These are phyloP conservation scores for Penicillium sp. DNA, from an alignment of 2,329 filamentous ascomycete species.

Conservation along the genomic window DNA sequence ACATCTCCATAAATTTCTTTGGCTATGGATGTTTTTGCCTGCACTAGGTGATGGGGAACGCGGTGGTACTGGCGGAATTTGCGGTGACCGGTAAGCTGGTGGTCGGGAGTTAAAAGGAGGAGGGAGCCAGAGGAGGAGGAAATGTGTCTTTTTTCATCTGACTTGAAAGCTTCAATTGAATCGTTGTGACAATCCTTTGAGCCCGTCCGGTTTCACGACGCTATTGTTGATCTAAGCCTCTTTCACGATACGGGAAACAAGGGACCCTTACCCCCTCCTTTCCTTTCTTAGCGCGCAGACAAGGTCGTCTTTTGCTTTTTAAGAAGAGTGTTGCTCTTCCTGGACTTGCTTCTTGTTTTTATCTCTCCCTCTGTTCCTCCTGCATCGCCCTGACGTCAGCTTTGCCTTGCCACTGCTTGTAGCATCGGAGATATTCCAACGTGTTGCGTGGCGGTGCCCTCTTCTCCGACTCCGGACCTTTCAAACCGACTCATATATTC, in stretches of 20 bases:
- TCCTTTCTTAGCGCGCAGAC: not conserved
- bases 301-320: not conserved
- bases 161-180: not conserved
- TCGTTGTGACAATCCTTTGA: not conserved
- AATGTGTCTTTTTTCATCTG: not conserved
- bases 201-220: not conserved
- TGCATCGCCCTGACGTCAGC: slow-evolving; percentile 11
- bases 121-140: not conserved
- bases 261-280: not conserved
- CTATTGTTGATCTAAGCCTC: not conserved
- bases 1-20: slow-evolving; percentile 2
- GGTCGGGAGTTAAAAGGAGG: slow-evolving; percentile 5
- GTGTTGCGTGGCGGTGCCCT: not conserved
- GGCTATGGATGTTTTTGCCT: not conserved
- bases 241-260: not conserved
- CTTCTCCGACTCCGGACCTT: not conserved
- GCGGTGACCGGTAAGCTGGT: not conserved
- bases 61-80: not conserved
- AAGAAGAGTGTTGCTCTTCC: not conserved
- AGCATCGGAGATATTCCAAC: not conserved
- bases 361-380: no score
- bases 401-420: slow-evolving; percentile 2
- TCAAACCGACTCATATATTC: not conserved
- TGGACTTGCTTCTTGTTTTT: not conserved
- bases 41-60: slow-evolving; percentile 3